Base-by-base conservation (phyloP, 2,329 filamentous ascomycete species). In the Fusarium paranaense region DNA sequence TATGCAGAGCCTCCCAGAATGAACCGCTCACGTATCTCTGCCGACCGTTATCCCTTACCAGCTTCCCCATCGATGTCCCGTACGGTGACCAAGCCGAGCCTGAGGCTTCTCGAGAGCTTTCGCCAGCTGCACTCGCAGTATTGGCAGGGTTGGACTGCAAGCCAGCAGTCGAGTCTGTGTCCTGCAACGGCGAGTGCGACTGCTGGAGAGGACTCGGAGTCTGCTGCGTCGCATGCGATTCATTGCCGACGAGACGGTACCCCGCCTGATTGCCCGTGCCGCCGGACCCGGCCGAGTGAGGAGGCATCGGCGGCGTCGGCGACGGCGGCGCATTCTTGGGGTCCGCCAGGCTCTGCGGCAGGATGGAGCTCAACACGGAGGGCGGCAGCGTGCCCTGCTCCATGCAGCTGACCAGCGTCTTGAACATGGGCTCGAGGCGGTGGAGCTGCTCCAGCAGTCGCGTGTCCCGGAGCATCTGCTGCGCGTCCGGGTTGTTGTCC, bases 391-490 rank as follows among this genome's bases (percentile, higher is more conserved):
- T 58, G 33, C 65, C 65, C 20, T 62, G 65, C 33, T 67, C 52
- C 65, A 67, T 67, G 20, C 65, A 64, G 47, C 52, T 42, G 4
- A 32, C 65, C 35, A 67, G n/a, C 14, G 35, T 67, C 35, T 67
- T 67, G 65, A 67, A 67, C 25, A 67, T 57, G 40, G 59, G 59
- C 27, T 63, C 65, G 25, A 66, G 27, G 4, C 58, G 64, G 8
- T 50, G 57, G 10, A 66, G 64, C 20, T 62, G 57, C 45, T 61
- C 58, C 47, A 37, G 45, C 35, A 62, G 40, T 37, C 45, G 64
- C 14, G 57, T 37, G 32, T 62, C 64, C 18, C 45, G n/a, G 25
- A 38, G 37, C 37, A 62, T 42, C 13, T 33, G 30, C 9, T 62
- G 57, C 22, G 25, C 20, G 30, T 56, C 45, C 22, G 47, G 50